Evolutionary conservation across 108 stramenopile genomes (phyloP), one percentile per base, ranked within the genome.

Genomic region (Skeletonema tropicum): DNA sequence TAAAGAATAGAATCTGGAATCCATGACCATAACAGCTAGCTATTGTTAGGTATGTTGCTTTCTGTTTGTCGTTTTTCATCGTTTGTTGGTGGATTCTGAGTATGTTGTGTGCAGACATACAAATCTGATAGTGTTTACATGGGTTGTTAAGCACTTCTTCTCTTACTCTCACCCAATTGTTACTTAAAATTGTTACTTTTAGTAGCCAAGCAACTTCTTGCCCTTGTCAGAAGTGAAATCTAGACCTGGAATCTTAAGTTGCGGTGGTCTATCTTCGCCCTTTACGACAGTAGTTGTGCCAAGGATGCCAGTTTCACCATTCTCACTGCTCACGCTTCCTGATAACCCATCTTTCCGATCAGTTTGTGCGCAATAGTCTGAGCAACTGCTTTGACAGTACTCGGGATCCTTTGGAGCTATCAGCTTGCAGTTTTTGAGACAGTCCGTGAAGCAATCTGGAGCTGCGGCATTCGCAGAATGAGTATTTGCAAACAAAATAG

Each of bases 331-430:
- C 2, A 90, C 83, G 41, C 86, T 87, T 17, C 94, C 94, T 19
- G 86, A 87, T 30, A 95, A 76, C 25, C 94, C 94, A 74, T 95
- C 94, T 5, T 64, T 84, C 31, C 94, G 78, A 82, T 95, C 94
- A 3, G 72, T 42, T 66, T 95, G 94, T 11, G 58, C 71, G 73
- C 94, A 95, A 67, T 95, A 95, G 25, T 73, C 82, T 9, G 76
- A 66, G 71, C 94, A 95, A 21, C 73, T 86, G 48, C 59, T 72
- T 39, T 63, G 46, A 60, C 94, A 90, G 55, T 92, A 92, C 49
- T 73, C 36, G 14, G 75, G 68, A 76, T 94, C 91, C 73, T 94
- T 84, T 3, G 92, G 92, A 11, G 89, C 93, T 75, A 94, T 90
- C 35, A 66, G 31, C 42, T 87, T 84, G 85, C 93, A 94, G 33